Percentiles rank a stretch among this genome's conserved stretches.
Evolutionary conservation across 2,329 filamentous ascomycete species (phyloP).

Genomic region (Penicillium fuscoglaucum): DNA sequence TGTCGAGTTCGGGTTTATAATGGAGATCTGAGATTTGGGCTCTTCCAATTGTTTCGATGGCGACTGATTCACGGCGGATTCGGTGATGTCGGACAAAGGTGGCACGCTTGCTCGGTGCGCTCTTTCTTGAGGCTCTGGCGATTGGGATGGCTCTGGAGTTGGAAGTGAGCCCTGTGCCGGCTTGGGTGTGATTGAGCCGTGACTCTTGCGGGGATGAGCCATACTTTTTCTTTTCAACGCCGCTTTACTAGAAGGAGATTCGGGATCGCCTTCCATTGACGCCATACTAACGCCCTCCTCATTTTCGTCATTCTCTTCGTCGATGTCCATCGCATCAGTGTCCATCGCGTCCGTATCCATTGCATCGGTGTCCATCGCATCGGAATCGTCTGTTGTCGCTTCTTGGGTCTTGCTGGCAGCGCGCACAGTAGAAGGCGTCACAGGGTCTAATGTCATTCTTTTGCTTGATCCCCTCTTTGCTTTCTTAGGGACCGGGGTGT

Average conservation of each 20-base stretch:
- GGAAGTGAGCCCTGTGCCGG: conserved; percentile 45
- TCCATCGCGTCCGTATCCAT: conserved; percentile 55
- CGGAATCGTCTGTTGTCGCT: conserved; percentile 52
- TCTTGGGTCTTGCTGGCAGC: conserved; percentile 41
- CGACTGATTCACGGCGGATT: conserved; percentile 63
- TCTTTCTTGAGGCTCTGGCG: conserved; percentile 48
- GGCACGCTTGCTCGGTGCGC: conserved; percentile 50
- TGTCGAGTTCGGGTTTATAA: conserved; percentile 73
- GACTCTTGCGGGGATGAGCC: conserved; percentile 41
- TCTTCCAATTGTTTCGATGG: conserved; percentile 44
- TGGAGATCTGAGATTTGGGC: conserved; percentile 55
- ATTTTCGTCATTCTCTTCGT: conserved; percentile 34
- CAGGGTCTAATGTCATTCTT: conserved; percentile 52
- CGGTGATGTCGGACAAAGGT: conserved; percentile 73
- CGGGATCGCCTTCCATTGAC: conserved; percentile 48
- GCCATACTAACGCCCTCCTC: conserved; percentile 32
- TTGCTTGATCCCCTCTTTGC: conserved; percentile 59
- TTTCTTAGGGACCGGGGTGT: conserved; percentile 69
- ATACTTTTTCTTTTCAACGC: conserved; percentile 70
- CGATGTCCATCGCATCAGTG: conserved; percentile 47
- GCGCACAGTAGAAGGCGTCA: conserved; percentile 45
- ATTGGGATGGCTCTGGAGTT: conserved; percentile 55
- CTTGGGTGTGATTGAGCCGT: conserved; percentile 43
- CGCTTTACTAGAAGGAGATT: conserved; percentile 58
- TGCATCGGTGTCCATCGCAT: conserved; percentile 59